Evolutionary conservation across 2,329 filamentous ascomycete species (phyloP), one percentile per base, ranked within the genome.

Genomic region (Leptographium radiaticola): DNA sequence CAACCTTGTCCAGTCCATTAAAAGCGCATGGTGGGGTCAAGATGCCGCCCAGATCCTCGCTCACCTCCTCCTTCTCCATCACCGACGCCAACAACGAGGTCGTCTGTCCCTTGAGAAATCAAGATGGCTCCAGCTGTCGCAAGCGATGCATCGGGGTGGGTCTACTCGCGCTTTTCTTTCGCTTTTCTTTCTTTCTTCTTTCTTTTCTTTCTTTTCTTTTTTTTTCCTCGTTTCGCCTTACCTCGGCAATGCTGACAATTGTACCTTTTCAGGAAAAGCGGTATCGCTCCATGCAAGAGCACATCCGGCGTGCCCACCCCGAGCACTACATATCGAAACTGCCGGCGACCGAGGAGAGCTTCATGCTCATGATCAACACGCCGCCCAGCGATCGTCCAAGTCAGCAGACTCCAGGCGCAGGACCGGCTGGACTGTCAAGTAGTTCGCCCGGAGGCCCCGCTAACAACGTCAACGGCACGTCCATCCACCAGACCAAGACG

Each of bases 241-340:
- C 20, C 20, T 51, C 48, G 20, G 8, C n/a, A 34, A 7, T 11
- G 18, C 42, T 44, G 40, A 36, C 38, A 50, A 46, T 11, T 6
- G 33, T 11, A 34, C 20, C 33, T 13, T 53, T 53, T 53, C n/a
- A 69, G 67, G 67, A 69, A 58, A 69, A 69, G 55, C 60, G 67
- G 51, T 98, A 90, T 74, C 89, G 93, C 69, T 97, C 91, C 59
- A 97, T 98, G 89, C 93, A 97, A 72, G 93, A 98, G 79, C 93
- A 98, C 67, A 97, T 98, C 65, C 88, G 93, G 64, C 85, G 93
- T 69, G 91, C 93, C 61, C 93, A 98, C 68, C 91, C 91, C 57
- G 89, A 95, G 68, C 86, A 96, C 69, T 97, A 97, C 73, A 95
- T 98, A 63, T 84, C 93, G 50, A 96, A 97, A 79, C 86, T 97